Conservation (phyloP, 2,329 filamentous ascomycete genomes). For the Colletotrichum sp. region DNA sequence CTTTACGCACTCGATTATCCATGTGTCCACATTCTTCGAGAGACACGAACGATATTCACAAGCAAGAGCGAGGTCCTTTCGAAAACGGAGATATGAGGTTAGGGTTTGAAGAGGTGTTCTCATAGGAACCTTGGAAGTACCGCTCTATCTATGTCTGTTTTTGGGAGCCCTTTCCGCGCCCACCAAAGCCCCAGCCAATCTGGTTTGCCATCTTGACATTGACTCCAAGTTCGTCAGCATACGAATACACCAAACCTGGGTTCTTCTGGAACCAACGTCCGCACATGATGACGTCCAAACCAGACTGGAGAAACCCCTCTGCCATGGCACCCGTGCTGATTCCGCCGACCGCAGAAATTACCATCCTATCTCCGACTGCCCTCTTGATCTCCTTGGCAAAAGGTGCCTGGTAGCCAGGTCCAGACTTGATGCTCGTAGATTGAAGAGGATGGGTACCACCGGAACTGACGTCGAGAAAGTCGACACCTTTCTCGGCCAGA, state of each 20-base stretch:
- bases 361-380: constrained; percentile 65
- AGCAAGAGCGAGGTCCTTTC: neutral
- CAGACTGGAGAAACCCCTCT: constrained; percentile 49
- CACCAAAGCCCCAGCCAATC: constrained; percentile 61
- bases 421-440: constrained; percentile 53
- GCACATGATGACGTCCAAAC: constrained; percentile 53
- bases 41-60: neutral
- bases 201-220: constrained; percentile 55
- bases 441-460: constrained; percentile 68
- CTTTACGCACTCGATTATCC: neutral
- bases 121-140: neutral
- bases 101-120: neutral
- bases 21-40: neutral
- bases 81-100: neutral
- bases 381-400: constrained; percentile 76
- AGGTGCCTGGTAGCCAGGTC: constrained; percentile 72
- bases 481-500: constrained; percentile 71
- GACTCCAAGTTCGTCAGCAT: constrained; percentile 58
- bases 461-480: constrained; percentile 75
- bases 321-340: constrained; percentile 51
- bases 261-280: constrained; percentile 65
- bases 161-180: constrained; percentile 28
- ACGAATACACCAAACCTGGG: constrained; percentile 59
- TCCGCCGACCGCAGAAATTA: constrained; percentile 53
- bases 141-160: neutral